A percentile compares a stretch with the other conserved stretches of the same genome.
These are phyloP conservation scores for Bigelowiella natans DNA, from an alignment of 78 protist genomes.

Conservation along the genomic window DNA sequence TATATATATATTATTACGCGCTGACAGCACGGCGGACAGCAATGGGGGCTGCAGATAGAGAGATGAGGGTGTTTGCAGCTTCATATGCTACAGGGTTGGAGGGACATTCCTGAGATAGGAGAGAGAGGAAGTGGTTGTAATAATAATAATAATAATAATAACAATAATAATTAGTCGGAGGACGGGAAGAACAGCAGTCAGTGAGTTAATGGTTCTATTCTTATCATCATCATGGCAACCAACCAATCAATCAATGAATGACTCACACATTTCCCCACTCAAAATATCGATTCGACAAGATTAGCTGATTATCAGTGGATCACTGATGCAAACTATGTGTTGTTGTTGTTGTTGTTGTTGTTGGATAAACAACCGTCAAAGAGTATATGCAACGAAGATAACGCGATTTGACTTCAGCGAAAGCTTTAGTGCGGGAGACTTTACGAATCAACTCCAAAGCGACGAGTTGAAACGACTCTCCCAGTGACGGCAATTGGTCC, in stretches of 20 bases:
- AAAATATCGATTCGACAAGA: too few species aligned
- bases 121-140: too few species aligned
- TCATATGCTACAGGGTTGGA: constrained; percentile 17
- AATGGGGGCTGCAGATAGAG: constrained; percentile 58
- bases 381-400: neutral
- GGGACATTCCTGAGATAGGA: too few species aligned
- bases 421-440: neutral
- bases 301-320: too few species aligned
- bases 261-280: too few species aligned
- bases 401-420: neutral
- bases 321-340: too few species aligned
- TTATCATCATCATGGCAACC: too few species aligned
- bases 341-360: too few species aligned
- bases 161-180: neutral
- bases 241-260: too few species aligned
- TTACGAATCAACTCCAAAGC: neutral
- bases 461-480: constrained; percentile 81
- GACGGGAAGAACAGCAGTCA: neutral
- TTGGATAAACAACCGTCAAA: too few species aligned
- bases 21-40: constrained; percentile 46
- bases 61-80: constrained; percentile 34
- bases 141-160: neutral
- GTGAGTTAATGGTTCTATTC: too few species aligned
- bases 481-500: constrained; percentile 45
- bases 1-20: neutral